Base-by-base conservation (phyloP, 805 yeast genomes). In the Saccharomycopsis sp. region DNA sequence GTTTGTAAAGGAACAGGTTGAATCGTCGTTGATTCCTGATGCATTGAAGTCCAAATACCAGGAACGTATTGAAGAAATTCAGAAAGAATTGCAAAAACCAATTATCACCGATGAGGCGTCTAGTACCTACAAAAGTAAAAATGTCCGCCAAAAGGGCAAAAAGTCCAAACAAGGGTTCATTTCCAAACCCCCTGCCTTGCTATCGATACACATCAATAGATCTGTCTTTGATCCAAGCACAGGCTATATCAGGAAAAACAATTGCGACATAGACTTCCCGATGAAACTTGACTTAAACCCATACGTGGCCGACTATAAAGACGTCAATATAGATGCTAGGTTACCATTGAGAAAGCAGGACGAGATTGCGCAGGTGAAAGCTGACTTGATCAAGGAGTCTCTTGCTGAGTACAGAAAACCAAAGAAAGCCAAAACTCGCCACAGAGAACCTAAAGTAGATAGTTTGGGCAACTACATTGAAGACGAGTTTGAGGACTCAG, bases 171-270 rank as follows among this genome's bases (percentile, higher is more conserved):
- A 91, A 67, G 85, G 85, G 23, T 78, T 82, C 65, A 80, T 91
- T 62, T 79, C 90, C 21, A 78, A 91, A 65, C 92, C 94, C 0
- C 96, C 97, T 0, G 86, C 91, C 9, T 77, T 89, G 57, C 75
- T 92, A 51, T 82, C 92, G 56, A 79, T 92, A 50, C 98, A 94
- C 70, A 87, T 92, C 62, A 92, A 92, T 69, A 81, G 99, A 67
- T 89, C 97, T 1, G 97, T 89, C 14, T 92, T 91, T 70, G 97
- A 92, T 70, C 89, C 94, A 57, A 75, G 81, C 57, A 87, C 96
- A 0, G 94, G 88, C 60, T 81, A 80, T 76, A 87, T 90, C 24
- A 80, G 89, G 62, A 92, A 92, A 69, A 91, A 91, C 68, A 82
- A 88, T 53, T 86, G 97, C 3, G 80, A 82, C 54, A 92, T 92